Evolutionary conservation across 371 early-diverging fungal genomes (phyloP).

Genomic region (Lichtheimia hyalospora): DNA sequence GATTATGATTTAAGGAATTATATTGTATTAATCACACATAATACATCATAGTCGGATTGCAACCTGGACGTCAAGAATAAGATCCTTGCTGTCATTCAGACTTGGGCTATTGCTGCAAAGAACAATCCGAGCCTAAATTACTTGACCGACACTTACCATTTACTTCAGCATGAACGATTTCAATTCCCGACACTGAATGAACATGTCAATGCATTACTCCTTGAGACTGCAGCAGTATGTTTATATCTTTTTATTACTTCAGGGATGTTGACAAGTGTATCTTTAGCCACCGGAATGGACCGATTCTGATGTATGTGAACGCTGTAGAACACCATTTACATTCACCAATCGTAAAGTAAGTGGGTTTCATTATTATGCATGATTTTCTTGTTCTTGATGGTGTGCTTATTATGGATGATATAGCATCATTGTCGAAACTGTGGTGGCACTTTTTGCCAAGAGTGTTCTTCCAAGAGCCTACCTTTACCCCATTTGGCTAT

Average conservation of each 20-base stretch:
- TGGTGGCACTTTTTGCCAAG: constrained; percentile 88
- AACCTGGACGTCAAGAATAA: constrained; percentile 74
- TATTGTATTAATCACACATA: not conserved
- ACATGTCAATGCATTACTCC: constrained; percentile 49
- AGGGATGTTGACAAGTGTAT: not conserved
- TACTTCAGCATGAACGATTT: constrained; percentile 70
- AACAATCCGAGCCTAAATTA: constrained; percentile 73
- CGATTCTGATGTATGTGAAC: constrained; percentile 88
- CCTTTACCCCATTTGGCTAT: constrained; percentile 87
- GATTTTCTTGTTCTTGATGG: not conserved
- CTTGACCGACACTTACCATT: constrained; percentile 71
- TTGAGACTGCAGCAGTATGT: constrained; percentile 72
- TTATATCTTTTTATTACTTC: not conserved
- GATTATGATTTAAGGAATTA: not conserved
- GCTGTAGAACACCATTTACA: constrained; percentile 89
- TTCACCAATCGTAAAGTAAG: constrained; percentile 85
- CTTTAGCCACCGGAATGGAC: constrained; percentile 93
- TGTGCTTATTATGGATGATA: not conserved
- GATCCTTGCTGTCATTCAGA: constrained; percentile 76
- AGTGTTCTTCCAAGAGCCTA: constrained; percentile 84
- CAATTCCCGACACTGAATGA: constrained; percentile 59
- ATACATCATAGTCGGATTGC: constrained; percentile 27
- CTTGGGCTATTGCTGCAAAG: constrained; percentile 85
- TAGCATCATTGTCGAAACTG: constrained; percentile 96
- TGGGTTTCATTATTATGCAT: no score